A percentile compares a stretch with the other conserved stretches of the same genome.
phyloP scores from a whole-genome alignment of 2,329 filamentous ascomycete species.

The Penicillium sp. region DNA sequence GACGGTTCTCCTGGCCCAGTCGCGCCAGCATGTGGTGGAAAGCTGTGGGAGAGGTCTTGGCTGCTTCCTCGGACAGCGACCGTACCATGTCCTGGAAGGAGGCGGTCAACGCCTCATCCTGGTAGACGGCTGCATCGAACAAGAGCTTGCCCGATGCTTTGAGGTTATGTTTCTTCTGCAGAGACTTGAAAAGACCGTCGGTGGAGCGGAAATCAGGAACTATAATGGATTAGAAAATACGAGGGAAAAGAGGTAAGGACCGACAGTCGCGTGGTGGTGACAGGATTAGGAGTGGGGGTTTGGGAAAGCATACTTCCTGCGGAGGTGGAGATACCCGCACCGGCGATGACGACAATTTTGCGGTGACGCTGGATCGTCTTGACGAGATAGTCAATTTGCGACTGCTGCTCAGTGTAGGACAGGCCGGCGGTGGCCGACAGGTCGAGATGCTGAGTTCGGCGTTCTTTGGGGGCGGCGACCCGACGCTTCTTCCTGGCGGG shows the following conservation, averaged over 20 bases:
- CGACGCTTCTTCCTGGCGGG: no score
- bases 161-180: constrained; percentile 78
- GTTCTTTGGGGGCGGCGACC: no score
- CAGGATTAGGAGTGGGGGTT: constrained; percentile 11
- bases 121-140: constrained; percentile 96
- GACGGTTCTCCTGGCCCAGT: constrained; percentile 72
- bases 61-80: constrained; percentile 69
- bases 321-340: constrained; percentile 92
- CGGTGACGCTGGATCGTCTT: constrained; percentile 63
- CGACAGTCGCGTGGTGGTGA: no score
- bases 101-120: constrained; percentile 75
- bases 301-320: constrained; percentile 63
- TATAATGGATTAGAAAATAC: no score
- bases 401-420: no score
- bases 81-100: constrained; percentile 96
- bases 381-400: constrained; percentile 37
- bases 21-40: constrained; percentile 94
- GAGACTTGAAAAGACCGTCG: constrained; percentile 77
- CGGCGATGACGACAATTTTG: constrained; percentile 91
- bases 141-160: constrained; percentile 90
- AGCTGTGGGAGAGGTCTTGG: constrained; percentile 66
- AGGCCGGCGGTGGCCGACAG: no score
- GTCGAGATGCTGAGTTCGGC: no score
- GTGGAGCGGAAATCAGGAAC: constrained; percentile 94
- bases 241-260: no score